Conservation (phyloP, 345 rosid species). For the Ailanthus altissimus region DNA sequence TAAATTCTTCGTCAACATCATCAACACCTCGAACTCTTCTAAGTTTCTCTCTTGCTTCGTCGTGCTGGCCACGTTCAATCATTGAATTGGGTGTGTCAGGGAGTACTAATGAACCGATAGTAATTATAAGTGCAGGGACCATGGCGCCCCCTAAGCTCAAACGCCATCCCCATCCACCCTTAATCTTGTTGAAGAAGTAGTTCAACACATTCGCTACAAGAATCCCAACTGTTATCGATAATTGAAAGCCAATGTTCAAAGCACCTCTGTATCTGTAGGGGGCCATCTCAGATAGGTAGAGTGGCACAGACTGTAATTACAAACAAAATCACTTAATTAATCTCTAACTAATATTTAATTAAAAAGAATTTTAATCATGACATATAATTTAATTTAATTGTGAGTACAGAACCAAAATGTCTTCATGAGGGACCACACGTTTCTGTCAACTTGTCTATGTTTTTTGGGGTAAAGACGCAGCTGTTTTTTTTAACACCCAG, state of each 20-base stretch:
- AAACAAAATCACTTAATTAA: neutral
- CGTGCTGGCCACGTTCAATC: slow-evolving; percentile 80
- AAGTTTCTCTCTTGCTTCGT: slow-evolving; percentile 60
- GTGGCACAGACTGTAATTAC: slow-evolving; percentile 82
- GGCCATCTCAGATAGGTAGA: slow-evolving; percentile 96
- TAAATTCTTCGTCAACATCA: slow-evolving; percentile 75
- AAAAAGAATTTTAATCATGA: neutral
- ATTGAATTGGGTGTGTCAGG: slow-evolving; percentile 95
- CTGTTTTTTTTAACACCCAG: neutral
- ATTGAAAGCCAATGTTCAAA: slow-evolving; percentile 85
- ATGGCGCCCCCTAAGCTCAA: slow-evolving; percentile 92
- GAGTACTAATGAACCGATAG: slow-evolving; percentile 72
- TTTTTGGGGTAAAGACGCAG: neutral
- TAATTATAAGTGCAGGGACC: slow-evolving; percentile 93
- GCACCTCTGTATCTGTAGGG: slow-evolving; percentile 96
- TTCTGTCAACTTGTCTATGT: slow-evolving; percentile 26
- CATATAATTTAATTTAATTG: neutral
- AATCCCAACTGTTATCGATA: slow-evolving; percentile 89
- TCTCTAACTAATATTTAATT: neutral
- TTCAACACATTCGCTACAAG: slow-evolving; percentile 77
- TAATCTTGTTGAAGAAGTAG: slow-evolving; percentile 79
- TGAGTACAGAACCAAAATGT: neutral
- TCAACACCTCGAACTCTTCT: slow-evolving; percentile 68
- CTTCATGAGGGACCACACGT: slow-evolving; percentile 22
- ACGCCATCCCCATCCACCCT: slow-evolving; percentile 95